A percentile compares a stretch with the other conserved stretches of the same genome.
Evolutionary conservation across 192 early-diverging fungal species (phyloP).

Genomic region (Entophlyctis luteolus): DNA sequence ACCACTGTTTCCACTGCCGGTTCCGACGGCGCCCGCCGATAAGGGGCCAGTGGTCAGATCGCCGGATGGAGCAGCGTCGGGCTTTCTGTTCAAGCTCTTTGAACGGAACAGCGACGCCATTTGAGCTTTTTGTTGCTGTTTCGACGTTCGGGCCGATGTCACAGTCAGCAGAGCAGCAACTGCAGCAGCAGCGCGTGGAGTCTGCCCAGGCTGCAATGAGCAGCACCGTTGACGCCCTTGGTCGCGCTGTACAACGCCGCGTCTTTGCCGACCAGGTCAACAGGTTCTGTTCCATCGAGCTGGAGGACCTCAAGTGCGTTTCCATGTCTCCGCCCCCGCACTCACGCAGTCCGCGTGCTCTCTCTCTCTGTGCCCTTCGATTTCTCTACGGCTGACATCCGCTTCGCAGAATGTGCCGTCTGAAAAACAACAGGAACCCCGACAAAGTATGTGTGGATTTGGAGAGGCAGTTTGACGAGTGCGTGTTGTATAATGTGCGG

Average conservation of each 20-base stretch:
- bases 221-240: background rate
- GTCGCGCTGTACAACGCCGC: background rate
- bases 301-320: background rate
- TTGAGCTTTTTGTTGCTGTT: too few species aligned
- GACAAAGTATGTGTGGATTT: background rate
- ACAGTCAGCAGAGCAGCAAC: too few species aligned
- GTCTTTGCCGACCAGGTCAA: conserved; percentile 17
- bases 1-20: background rate
- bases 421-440: conserved; percentile 19
- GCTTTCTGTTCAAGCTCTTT: background rate
- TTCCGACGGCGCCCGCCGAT: background rate
- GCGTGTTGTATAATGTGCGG: conserved; percentile 11
- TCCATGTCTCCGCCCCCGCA: background rate
- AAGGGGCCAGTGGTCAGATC: background rate
- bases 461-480: conserved; percentile 10
- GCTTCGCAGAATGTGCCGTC: conserved; percentile 5
- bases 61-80: too few species aligned
- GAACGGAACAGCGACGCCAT: background rate
- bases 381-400: background rate
- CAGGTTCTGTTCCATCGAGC: conserved; percentile 5
- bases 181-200: too few species aligned
- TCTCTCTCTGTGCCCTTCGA: background rate
- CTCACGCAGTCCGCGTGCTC: background rate
- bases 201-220: conserved; percentile 3
- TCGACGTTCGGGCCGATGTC: background rate